Evolutionary conservation across 192 early-diverging fungal species (phyloP).

Genomic region (Oehlia diaphana): DNA sequence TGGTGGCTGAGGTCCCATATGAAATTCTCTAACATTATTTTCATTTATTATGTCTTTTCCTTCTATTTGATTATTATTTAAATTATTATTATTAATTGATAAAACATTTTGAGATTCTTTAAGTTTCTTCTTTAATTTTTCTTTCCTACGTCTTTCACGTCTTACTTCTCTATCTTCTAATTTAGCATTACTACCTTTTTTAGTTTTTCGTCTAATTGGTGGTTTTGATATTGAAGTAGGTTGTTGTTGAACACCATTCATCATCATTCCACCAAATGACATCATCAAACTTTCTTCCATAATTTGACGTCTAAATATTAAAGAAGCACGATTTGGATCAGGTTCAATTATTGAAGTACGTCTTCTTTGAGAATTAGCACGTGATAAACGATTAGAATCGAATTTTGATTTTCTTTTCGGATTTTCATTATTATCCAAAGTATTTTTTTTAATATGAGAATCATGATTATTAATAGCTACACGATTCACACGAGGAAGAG

Average conservation of each 20-base stretch:
- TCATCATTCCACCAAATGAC: constrained; percentile 10
- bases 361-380: constrained; percentile 9
- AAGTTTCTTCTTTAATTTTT: not conserved
- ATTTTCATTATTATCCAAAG: not conserved
- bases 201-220: constrained; percentile 18
- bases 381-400: constrained; percentile 4
- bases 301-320: constrained; percentile 20
- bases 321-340: not conserved
- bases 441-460: not conserved
- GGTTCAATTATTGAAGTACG: constrained; percentile 15
- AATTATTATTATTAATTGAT: not conserved
- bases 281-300: constrained; percentile 32
- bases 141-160: constrained; percentile 5
- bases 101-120: not conserved
- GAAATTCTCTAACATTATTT: not conserved
- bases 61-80: not conserved
- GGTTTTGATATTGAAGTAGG: not conserved
- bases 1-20: not conserved
- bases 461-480: not conserved
- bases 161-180: constrained; percentile 14
- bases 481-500: constrained; percentile 13
- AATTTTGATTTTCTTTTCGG: not conserved
- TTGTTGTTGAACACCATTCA: not conserved
- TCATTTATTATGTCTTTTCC: not conserved
- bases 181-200: constrained; percentile 27